Base-by-base conservation (phyloP, 805 yeast species). In the Cyberlindnera subsufficiens region DNA sequence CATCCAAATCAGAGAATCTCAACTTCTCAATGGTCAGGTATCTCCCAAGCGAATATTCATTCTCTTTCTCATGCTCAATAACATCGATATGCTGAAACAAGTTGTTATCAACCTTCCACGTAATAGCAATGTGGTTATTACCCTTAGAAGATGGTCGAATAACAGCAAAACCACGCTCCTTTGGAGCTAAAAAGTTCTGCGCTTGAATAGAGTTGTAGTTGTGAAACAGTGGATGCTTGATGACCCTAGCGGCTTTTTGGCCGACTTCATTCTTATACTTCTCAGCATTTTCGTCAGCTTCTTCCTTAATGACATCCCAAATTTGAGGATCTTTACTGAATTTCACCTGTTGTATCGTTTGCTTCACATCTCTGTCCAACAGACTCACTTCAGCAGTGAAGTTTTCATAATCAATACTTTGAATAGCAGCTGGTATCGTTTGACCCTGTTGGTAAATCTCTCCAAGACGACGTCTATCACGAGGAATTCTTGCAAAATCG, bases 131-230 rank as follows among this genome's bases (percentile, higher is more conserved):
- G 63, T 82, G 96, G 49, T 87, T 86, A 37, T 77, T 72, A 35
- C 99, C 99, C 49, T 82, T 79, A 9, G 96, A 87, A 0, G 97
- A 88, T 16, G 98, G 99, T 53, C 99, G 77, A 43, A 93, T 85
- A 17, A 93, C 96, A 65, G 88, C 77, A 53, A 87, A 96, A 41
- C 99, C 99, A 50, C 90, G 82, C 35, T 82, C 77, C 59, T 84
- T 77, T 19, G 96, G 86, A 17, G 96, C 96, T 55, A 93, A 74
- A 53, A 75, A 89, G 53, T 86, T 95, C 63, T 91, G 98, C 1
- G 99, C 98, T 68, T 93, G 96, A 43, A 71, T 73, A 46, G 85
- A 75, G 54, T 80, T 85, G 68, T 90, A 83, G 49, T 86, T 83
- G 54, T 80, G 84, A 75, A 86, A 93, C 60, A 84, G 77, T 32